These are phyloP conservation scores for Ostreobium quekettii DNA, from an alignment of 139 green algal genomes.

Conservation along the genomic window DNA sequence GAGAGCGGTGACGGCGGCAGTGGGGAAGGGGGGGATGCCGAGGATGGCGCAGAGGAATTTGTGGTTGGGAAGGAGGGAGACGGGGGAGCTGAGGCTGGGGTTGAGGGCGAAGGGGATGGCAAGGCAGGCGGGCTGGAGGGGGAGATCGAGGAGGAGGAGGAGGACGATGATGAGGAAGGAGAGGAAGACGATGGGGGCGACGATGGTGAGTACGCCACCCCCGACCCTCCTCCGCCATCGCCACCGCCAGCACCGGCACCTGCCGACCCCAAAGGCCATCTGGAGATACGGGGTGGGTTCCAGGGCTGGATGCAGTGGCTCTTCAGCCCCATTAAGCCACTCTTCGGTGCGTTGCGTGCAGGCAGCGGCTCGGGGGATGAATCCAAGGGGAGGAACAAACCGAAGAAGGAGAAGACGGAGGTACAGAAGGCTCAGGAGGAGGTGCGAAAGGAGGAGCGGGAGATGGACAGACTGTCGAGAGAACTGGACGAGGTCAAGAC, in stretches of 20 bases:
- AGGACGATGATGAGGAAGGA: slow-evolving; percentile 14
- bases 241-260: too few relatives aligned
- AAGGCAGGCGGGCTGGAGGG: too few relatives aligned
- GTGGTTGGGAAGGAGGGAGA: not conserved
- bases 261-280: too few relatives aligned
- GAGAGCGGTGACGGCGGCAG: slow-evolving; percentile 12
- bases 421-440: not conserved
- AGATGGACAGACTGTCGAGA: not conserved
- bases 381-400: not conserved
- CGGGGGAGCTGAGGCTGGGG: not conserved
- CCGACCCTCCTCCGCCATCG: too few relatives aligned
- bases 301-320: too few relatives aligned
- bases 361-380: too few relatives aligned
- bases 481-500: slow-evolving; percentile 1
- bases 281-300: too few relatives aligned
- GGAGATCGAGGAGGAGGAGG: not conserved
- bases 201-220: slow-evolving; percentile 4
- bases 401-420: not conserved
- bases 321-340: too few relatives aligned
- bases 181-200: slow-evolving; percentile 24
- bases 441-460: not conserved
- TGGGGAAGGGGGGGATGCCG: not conserved
- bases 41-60: slow-evolving; percentile 6
- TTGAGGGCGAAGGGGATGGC: too few relatives aligned
- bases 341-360: too few relatives aligned